Percentiles rank a stretch among this genome's conserved stretches.
phyloP scores from a whole-genome alignment of 164 flowering plant genomes.

The Saururus chinensis region DNA sequence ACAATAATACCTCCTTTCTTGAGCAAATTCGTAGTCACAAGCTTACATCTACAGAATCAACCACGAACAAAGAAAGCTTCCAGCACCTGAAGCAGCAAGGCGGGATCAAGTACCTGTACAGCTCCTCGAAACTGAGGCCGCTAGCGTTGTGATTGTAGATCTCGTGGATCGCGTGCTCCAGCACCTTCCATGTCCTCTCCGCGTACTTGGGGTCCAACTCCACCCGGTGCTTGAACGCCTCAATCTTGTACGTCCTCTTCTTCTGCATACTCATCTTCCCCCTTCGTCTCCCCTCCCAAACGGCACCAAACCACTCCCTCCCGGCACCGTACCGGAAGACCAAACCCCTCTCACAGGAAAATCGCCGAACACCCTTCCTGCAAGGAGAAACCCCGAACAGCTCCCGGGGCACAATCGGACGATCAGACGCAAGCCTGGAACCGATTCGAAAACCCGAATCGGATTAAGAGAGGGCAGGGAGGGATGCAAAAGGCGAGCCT shows the following conservation, averaged over 20 bases:
- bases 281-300: not conserved
- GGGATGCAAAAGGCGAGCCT: not conserved
- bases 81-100: not conserved
- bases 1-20: too few relatives aligned
- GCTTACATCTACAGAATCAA: not conserved
- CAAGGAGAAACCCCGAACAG: too few relatives aligned
- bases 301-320: not conserved
- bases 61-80: not conserved
- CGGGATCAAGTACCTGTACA: conserved; percentile 44
- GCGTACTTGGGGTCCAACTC: conserved; percentile 94
- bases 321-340: too few relatives aligned
- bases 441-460: not conserved
- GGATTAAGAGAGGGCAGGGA: too few relatives aligned
- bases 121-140: conserved; percentile 89
- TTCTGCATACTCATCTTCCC: conserved; percentile 54
- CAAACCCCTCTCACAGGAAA: too few relatives aligned
- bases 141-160: conserved; percentile 95
- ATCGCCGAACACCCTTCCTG: too few relatives aligned
- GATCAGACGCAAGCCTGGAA: too few relatives aligned
- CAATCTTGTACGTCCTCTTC: conserved; percentile 85
- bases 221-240: conserved; percentile 79
- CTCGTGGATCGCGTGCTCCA: conserved; percentile 95
- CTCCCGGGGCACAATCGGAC: too few relatives aligned
- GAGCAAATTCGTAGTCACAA: not conserved
- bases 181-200: conserved; percentile 85